Conservation (phyloP, 768 basidiomycete genomes). For the Gautieria morchelliformis region DNA sequence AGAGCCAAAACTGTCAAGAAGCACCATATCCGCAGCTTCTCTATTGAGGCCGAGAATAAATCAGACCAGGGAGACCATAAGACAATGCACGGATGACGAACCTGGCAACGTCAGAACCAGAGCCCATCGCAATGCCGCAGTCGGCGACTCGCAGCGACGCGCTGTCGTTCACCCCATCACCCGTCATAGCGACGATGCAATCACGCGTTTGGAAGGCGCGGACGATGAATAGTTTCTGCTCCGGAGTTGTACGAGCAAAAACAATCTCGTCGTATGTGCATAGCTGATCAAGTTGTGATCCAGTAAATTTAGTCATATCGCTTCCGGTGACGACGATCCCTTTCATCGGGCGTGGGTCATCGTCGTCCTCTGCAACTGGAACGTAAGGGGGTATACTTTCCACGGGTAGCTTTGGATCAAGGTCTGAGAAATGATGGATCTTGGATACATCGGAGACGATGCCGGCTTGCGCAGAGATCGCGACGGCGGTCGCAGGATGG, state of each 20-base stretch:
- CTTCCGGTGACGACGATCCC: conserved; percentile 35
- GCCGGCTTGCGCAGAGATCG: conserved; percentile 56
- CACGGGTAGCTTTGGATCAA: conserved; percentile 21
- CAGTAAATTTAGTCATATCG: conserved; percentile 27
- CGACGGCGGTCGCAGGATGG: conserved; percentile 48
- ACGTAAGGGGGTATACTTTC: conserved; percentile 8
- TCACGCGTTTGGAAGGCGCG: conserved; percentile 43
- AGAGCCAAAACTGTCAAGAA: conserved; percentile 57
- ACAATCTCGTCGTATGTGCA: conserved; percentile 40
- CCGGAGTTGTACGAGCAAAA: conserved; percentile 53
- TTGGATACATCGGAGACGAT: conserved; percentile 33
- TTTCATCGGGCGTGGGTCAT: conserved; percentile 18
- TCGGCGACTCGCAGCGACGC: conserved; percentile 51
- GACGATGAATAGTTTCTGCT: conserved; percentile 59
- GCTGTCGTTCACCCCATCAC: conserved; percentile 57
- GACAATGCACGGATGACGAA: conserved; percentile 8
- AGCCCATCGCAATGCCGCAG: conserved; percentile 52
- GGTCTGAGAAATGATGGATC: conserved; percentile 30
- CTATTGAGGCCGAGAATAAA: conserved; percentile 8
- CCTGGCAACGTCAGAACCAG: conserved; percentile 41
- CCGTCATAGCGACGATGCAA: conserved; percentile 52
- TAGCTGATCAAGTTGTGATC: conserved; percentile 21
- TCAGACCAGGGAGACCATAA: conserved; percentile 5
- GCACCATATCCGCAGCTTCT: conserved; percentile 54
- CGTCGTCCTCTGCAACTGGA: conserved; percentile 19